Percentiles rank a stretch among this genome's conserved stretches.
phyloP scores from a whole-genome alignment of 2,329 filamentous ascomycete species.

The Chaetomiaceae sp. region DNA sequence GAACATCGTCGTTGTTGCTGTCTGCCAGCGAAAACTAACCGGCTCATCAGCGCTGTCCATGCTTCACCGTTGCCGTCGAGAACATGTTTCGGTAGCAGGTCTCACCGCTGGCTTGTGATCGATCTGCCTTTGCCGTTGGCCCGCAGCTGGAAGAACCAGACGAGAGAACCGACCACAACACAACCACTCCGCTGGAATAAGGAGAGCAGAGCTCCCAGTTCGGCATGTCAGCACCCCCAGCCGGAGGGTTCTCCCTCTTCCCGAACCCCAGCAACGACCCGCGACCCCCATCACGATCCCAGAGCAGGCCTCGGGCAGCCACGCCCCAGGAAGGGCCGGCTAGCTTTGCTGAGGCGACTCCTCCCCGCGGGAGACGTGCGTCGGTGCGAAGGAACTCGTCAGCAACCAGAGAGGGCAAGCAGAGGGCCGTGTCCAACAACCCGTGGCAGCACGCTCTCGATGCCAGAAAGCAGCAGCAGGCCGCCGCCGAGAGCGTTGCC shows the following conservation, averaged over 20 bases:
- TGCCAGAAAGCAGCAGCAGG: conserved; percentile 13
- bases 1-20: conserved; percentile 7
- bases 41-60: background rate
- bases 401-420: conserved; percentile 34
- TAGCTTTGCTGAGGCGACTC: conserved; percentile 25
- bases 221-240: conserved; percentile 36
- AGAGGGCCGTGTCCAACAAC: conserved; percentile 26
- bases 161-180: background rate
- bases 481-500: conserved; percentile 4
- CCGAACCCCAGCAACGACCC: conserved; percentile 43
- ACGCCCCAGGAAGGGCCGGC: conserved; percentile 34
- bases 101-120: conserved; percentile 14
- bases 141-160: conserved; percentile 1
- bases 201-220: conserved; percentile 9
- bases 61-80: conserved; percentile 2
- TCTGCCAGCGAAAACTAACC: background rate
- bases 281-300: conserved; percentile 42
- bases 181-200: background rate
- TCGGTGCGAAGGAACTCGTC: conserved; percentile 33
- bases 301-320: conserved; percentile 35
- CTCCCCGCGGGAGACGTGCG: conserved; percentile 33
- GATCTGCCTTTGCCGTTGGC: conserved; percentile 9
- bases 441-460: conserved; percentile 27
- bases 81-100: conserved; percentile 26
- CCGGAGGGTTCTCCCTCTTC: conserved; percentile 54